phyloP scores from a whole-genome alignment of 768 basidiomycete genomes.

The Pisolithus albus region DNA sequence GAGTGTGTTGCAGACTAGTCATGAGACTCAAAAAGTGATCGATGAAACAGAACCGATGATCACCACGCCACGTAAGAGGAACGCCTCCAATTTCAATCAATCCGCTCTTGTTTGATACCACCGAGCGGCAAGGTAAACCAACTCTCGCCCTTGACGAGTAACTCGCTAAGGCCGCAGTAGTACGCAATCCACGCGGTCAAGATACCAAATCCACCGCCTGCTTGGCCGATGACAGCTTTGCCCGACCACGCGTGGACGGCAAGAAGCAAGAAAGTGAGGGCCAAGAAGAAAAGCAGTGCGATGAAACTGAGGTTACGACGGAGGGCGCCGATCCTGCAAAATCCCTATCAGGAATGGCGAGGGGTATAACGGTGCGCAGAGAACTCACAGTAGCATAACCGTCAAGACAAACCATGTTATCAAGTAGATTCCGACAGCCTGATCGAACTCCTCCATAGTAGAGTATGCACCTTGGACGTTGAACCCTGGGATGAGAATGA shows the following conservation, averaged over 20 bases:
- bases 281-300: slow-evolving; percentile 46
- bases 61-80: background rate
- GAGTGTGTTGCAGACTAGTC: too few relatives aligned
- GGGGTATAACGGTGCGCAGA: background rate
- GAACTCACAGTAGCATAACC: slow-evolving; percentile 55
- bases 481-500: slow-evolving; percentile 62
- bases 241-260: slow-evolving; percentile 33
- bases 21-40: background rate
- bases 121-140: slow-evolving; percentile 40
- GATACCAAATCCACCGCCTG: slow-evolving; percentile 41
- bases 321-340: slow-evolving; percentile 39
- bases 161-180: slow-evolving; percentile 37
- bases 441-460: slow-evolving; percentile 31
- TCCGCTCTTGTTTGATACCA: slow-evolving; percentile 6
- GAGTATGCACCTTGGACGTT: slow-evolving; percentile 55
- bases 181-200: slow-evolving; percentile 42
- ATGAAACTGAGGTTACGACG: slow-evolving; percentile 45
- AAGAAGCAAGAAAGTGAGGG: slow-evolving; percentile 45
- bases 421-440: slow-evolving; percentile 70
- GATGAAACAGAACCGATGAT: background rate
- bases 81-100: background rate
- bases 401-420: slow-evolving; percentile 71
- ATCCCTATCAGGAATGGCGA: background rate
- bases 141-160: slow-evolving; percentile 32
- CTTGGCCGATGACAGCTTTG: slow-evolving; percentile 21